These are phyloP conservation scores for Vaccinium darrowii DNA, from an alignment of 148 eudicot species.

Conservation along the genomic window DNA sequence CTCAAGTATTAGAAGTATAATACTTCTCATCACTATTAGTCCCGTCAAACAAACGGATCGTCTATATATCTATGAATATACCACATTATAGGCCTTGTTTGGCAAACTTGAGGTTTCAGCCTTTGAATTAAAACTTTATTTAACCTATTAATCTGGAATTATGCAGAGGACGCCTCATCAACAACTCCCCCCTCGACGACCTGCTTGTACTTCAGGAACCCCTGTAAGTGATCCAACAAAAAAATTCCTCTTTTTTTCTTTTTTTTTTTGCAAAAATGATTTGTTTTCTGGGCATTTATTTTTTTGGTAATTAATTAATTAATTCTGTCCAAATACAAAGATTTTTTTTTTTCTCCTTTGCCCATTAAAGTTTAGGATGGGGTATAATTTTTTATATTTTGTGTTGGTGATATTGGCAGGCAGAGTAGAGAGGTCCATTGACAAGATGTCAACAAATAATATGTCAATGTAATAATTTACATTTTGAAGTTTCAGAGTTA, in stretches of 20 bases:
- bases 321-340: background rate
- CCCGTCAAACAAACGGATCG: background rate
- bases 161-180: conserved; percentile 86
- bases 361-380: background rate
- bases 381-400: background rate
- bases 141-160: background rate
- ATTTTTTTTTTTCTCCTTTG: background rate
- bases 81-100: background rate
- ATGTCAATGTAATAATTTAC: background rate
- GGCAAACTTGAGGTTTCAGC: no score
- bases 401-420: background rate
- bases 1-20: background rate
- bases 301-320: background rate
- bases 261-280: background rate
- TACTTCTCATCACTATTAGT: background rate
- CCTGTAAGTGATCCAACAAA: conserved; percentile 26
- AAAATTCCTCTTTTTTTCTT: background rate
- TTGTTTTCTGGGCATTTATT: background rate
- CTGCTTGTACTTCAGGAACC: conserved; percentile 61
- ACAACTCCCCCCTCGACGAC: conserved; percentile 61
- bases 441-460: background rate
- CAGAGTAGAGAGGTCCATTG: conserved; percentile 10
- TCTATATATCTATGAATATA: background rate
- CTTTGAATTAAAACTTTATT: no score
- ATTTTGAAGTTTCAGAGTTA: background rate